phyloP scores from a whole-genome alignment of 1,284 basidiomycete genomes.

The Sporisorium reilianum region DNA sequence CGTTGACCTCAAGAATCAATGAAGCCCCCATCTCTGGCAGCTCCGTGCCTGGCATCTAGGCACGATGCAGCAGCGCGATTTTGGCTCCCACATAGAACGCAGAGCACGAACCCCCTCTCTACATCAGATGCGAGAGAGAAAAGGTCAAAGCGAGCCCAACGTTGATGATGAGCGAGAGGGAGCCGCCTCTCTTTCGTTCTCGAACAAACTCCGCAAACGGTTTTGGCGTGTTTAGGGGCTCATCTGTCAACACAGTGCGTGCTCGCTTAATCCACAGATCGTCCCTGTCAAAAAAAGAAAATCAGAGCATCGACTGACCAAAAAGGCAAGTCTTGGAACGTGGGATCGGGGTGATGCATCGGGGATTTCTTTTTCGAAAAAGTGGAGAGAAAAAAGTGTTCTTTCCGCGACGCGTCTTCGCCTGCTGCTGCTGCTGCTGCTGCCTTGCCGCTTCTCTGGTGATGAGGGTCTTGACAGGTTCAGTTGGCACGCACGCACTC shows the following conservation, averaged over 20 bases:
- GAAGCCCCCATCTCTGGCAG: neutral
- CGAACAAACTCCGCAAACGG: constrained; percentile 22
- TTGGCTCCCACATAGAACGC: constrained; percentile 17
- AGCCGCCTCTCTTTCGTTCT: constrained; percentile 1
- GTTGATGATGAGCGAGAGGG: constrained; percentile 22
- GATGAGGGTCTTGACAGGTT: constrained; percentile 12
- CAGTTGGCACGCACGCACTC: neutral
- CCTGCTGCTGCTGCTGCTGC: neutral
- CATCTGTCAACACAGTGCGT: constrained; percentile 26
- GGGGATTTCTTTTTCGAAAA: neutral
- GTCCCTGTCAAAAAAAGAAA: neutral
- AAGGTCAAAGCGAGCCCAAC: neutral
- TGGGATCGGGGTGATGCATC: neutral
- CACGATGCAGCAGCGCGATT: constrained; percentile 13
- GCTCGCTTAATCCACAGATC: constrained; percentile 25
- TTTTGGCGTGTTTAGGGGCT: constrained; percentile 22
- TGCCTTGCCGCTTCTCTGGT: neutral
- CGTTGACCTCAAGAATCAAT: neutral
- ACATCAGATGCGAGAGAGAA: neutral
- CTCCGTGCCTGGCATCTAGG: neutral
- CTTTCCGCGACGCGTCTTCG: constrained; percentile 38
- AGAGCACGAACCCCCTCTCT: neutral
- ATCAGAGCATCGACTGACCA: neutral
- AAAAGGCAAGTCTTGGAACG: constrained; percentile 9
- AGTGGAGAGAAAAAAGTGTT: neutral